A percentile compares a stretch with the other conserved stretches of the same genome.
Conservation (phyloP, 2,329 filamentous ascomycete species). For the Chaetomiaceae sp. region DNA sequence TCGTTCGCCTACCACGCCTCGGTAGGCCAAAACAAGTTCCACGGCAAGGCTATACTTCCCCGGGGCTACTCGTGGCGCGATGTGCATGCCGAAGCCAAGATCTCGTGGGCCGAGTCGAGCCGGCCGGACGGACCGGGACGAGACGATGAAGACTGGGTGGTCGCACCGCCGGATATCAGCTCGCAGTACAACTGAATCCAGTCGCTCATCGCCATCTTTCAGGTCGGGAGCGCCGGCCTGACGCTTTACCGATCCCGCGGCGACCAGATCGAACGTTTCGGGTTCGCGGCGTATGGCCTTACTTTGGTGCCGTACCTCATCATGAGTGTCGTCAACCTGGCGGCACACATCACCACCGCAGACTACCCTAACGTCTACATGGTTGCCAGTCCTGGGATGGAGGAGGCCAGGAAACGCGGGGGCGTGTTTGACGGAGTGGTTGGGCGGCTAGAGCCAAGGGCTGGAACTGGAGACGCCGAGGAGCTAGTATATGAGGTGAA, state of each 20-base stretch:
- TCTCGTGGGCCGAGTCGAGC: not conserved
- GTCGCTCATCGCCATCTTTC: not conserved
- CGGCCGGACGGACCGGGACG: too few relatives aligned
- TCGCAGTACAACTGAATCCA: not conserved
- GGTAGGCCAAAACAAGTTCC: not conserved
- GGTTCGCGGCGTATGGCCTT: not conserved
- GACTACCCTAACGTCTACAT: not conserved
- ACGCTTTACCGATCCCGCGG: not conserved
- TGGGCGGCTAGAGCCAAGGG: not conserved
- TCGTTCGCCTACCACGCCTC: not conserved
- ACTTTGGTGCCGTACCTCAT: not conserved
- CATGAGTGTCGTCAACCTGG: not conserved
- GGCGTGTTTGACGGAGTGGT: not conserved
- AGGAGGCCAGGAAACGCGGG: not conserved
- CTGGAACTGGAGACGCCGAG: not conserved
- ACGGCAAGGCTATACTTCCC: not conserved
- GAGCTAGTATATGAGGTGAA: not conserved
- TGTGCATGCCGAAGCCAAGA: not conserved
- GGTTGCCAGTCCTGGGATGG: not conserved
- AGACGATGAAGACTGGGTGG: not conserved
- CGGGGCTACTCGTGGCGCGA: not conserved
- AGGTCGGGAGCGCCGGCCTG: not conserved
- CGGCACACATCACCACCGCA: not conserved
- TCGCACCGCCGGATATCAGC: not conserved
- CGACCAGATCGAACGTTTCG: not conserved